Base-by-base conservation (phyloP, 2,329 filamentous ascomycete species). In the Penicillium sp. region DNA sequence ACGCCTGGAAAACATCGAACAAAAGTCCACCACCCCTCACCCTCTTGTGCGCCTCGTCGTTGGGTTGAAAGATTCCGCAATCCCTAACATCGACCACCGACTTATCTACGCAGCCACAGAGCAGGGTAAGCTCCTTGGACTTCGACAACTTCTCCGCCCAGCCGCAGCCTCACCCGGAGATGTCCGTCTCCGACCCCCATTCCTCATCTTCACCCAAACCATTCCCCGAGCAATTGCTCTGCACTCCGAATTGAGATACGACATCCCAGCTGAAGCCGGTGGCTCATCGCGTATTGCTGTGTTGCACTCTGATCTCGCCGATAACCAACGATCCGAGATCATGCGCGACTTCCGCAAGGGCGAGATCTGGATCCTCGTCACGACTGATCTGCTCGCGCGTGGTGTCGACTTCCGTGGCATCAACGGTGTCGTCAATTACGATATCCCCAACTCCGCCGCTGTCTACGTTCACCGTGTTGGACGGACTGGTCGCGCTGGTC, bases 351-450 rank as follows among this genome's bases (percentile, higher is more conserved):
- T 99, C 80, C 88, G 95, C 35, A 88, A 88, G 33, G 95, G 93
- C 62, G 92, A 98, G 71, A 88, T 98, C 60, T 99, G 95, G 95
- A 87, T 98, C 7, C 83, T 99, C 35, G 95, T 99, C 72, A 98
- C 95, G 0, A 99, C 95, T 0, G 95, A 99, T 71, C 85, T 99
- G 8, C 82, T 99, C 11, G 90, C 93, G 16, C 90, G 95, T 33
- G 95, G 95, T 21, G 88, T 99, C 42, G 95, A 99, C 75, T 97
- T 99, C 78, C 87, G 90, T 9, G 95, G 95, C 50, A 88, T 99
- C 62, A 97, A 97, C 69, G 92, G 93, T 46, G 93, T 99, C 0
- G 90, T 99, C 51, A 99, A 98, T 77, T 99, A 97, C 77, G 95
- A 99, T 73, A 92, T 97, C 9, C 95, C 95, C 0, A 91, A 88